These are phyloP conservation scores for Penicillium sp. DNA, from an alignment of 2,329 filamentous ascomycete genomes.

Conservation along the genomic window DNA sequence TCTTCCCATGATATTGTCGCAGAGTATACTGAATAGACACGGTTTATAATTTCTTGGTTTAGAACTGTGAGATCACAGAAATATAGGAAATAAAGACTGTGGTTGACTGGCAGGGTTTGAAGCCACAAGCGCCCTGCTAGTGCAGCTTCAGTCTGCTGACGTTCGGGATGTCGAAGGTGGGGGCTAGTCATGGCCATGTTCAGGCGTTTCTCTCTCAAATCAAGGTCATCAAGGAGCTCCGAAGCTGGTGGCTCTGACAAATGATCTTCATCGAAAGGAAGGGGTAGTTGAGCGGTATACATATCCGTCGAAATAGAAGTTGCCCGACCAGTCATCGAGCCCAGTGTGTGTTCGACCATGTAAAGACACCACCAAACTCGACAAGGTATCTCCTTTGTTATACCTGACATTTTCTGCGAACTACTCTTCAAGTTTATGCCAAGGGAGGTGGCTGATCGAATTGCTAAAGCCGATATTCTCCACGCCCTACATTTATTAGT, in stretches of 20 bases:
- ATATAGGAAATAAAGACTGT: constrained; percentile 32
- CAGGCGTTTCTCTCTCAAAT: constrained; percentile 1
- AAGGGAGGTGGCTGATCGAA: constrained; percentile 37
- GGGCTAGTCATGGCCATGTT: constrained; percentile 12
- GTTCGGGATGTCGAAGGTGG: not conserved
- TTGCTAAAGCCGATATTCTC: constrained; percentile 35
- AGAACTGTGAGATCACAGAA: constrained; percentile 30
- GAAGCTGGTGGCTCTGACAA: constrained; percentile 17
- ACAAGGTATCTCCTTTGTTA: constrained; percentile 38
- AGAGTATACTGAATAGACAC: constrained; percentile 29
- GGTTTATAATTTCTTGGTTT: constrained; percentile 31
- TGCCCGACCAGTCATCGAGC: constrained; percentile 40
- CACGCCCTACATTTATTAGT: constrained; percentile 27
- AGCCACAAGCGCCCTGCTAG: constrained; percentile 2
- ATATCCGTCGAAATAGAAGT: constrained; percentile 27
- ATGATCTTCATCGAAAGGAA: constrained; percentile 16
- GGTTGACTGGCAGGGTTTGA: constrained; percentile 2
- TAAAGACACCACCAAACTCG: constrained; percentile 43
- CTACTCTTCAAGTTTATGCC: constrained; percentile 39
- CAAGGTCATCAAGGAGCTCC: constrained; percentile 2
- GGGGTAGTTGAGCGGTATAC: constrained; percentile 14
- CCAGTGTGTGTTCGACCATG: constrained; percentile 35
- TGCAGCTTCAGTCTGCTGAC: not conserved
- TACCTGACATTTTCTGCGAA: constrained; percentile 25
- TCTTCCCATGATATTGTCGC: not conserved